Evolutionary conservation across 2,329 filamentous ascomycete genomes (phyloP).

Genomic region (Alternaria arborescens): DNA sequence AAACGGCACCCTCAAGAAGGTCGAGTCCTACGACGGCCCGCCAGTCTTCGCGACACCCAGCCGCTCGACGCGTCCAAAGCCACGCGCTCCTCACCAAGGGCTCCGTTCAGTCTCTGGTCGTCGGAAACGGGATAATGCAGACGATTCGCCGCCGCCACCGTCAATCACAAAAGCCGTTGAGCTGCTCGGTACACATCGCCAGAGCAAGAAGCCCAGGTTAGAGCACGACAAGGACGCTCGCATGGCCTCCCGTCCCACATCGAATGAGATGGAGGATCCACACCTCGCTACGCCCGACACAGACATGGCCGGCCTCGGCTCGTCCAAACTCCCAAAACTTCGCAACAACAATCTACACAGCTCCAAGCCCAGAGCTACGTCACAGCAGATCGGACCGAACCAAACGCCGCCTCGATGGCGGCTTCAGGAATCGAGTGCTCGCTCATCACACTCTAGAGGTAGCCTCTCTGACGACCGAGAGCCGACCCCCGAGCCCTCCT

Average conservation of each 20-base stretch:
- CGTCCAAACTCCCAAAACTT: slow-evolving; percentile 33
- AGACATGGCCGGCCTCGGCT: slow-evolving; percentile 37
- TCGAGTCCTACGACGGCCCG: slow-evolving; percentile 51
- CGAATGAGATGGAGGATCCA: slow-evolving; percentile 46
- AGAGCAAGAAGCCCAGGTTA: slow-evolving; percentile 59
- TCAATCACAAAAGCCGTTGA: slow-evolving; percentile 64
- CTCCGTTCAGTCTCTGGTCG: slow-evolving; percentile 41
- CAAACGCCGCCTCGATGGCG: slow-evolving; percentile 32
- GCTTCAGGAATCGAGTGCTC: slow-evolving; percentile 36
- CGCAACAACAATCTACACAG: slow-evolving; percentile 27
- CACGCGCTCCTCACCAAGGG: slow-evolving; percentile 27
- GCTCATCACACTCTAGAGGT: slow-evolving; percentile 30
- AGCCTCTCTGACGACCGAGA: slow-evolving; percentile 23
- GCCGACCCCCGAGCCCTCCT: slow-evolving; percentile 30
- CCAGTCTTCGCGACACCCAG: slow-evolving; percentile 54
- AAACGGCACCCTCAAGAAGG: slow-evolving; percentile 57
- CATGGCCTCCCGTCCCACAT: slow-evolving; percentile 35
- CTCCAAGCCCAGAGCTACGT: slow-evolving; percentile 28
- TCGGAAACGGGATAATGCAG: slow-evolving; percentile 54
- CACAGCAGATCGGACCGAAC: slow-evolving; percentile 26
- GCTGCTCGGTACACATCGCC: slow-evolving; percentile 58
- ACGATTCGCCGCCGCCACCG: slow-evolving; percentile 58
- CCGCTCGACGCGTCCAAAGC: slow-evolving; percentile 44
- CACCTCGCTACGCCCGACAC: slow-evolving; percentile 51
- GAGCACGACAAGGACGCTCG: slow-evolving; percentile 34